Conservation (phyloP, 139 green algal species). For the Nannochloris sp. region DNA sequence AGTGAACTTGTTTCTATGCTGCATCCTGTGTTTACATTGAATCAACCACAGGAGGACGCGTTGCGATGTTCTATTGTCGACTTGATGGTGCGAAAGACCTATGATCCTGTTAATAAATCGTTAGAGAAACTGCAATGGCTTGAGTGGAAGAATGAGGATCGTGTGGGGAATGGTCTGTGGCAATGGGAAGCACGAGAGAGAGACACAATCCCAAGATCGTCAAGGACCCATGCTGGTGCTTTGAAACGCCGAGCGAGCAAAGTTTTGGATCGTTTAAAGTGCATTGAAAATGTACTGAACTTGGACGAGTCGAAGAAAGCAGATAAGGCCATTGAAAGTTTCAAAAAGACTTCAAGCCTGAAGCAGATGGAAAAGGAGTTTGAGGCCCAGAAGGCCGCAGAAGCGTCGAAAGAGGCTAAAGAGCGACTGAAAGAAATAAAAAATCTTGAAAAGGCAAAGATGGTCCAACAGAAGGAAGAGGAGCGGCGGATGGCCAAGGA, state of each 20-base stretch:
- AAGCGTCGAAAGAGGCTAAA: not conserved
- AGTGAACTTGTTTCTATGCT: conserved; percentile 23
- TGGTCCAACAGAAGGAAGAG: not conserved
- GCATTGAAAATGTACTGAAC: not conserved
- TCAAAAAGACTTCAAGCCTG: not conserved
- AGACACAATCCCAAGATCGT: conserved; percentile 38
- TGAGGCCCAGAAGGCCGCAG: not conserved
- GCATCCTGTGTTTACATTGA: conserved; percentile 18
- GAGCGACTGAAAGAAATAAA: not conserved
- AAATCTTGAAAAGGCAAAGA: not conserved
- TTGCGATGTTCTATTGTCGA: conserved; percentile 42
- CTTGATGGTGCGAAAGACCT: conserved; percentile 50
- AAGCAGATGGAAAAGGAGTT: not conserved
- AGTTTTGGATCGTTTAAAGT: conserved; percentile 4
- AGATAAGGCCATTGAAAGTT: not conserved
- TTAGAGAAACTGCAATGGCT: conserved; percentile 1
- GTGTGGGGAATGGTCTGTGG: conserved; percentile 27
- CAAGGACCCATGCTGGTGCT: conserved; percentile 7
- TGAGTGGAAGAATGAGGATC: not conserved
- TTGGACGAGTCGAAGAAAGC: not conserved
- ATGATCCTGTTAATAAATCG: conserved; percentile 35
- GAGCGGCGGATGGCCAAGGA: not conserved
- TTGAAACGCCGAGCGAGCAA: conserved; percentile 33
- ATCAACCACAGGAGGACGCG: conserved; percentile 12
- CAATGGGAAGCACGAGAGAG: conserved; percentile 57